phyloP scores from a whole-genome alignment of 192 early-diverging fungal genomes.

The Coemansia sp. region DNA sequence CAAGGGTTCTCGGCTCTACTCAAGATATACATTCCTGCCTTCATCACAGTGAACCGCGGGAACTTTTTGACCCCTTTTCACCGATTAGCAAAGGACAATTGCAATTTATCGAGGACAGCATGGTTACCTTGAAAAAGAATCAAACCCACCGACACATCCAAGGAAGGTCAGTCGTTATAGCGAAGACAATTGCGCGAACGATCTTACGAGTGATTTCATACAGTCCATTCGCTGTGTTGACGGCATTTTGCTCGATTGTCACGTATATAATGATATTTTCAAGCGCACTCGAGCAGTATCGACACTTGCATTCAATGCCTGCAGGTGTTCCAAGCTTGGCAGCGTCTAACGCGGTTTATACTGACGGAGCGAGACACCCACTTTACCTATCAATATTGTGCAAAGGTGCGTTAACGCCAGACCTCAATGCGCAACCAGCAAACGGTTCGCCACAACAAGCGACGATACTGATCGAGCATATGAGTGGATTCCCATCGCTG shows the following conservation, averaged over 20 bases:
- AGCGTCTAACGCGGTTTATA: slow-evolving; percentile 3
- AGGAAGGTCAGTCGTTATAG: background rate
- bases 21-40: background rate
- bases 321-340: background rate
- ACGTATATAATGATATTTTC: slow-evolving; percentile 14
- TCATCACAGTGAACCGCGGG: background rate
- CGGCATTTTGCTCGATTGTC: slow-evolving; percentile 11
- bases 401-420: slow-evolving; percentile 13
- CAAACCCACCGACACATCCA: background rate
- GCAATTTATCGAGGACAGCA: slow-evolving; percentile 1
- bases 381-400: slow-evolving; percentile 27
- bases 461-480: slow-evolving; percentile 45
- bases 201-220: background rate
- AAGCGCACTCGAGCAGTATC: slow-evolving; percentile 11
- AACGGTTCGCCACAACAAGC: slow-evolving; percentile 13
- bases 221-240: slow-evolving; percentile 1
- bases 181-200: background rate
- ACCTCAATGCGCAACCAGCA: background rate
- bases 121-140: background rate
- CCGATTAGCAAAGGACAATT: background rate
- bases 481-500: slow-evolving; percentile 31
- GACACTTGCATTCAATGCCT: background rate
- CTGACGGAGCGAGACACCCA: slow-evolving; percentile 15
- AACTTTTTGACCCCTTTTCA: background rate
- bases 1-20: background rate